Conservation (phyloP, 2,329 filamentous ascomycete species). For the Elsinoe arachidis region DNA sequence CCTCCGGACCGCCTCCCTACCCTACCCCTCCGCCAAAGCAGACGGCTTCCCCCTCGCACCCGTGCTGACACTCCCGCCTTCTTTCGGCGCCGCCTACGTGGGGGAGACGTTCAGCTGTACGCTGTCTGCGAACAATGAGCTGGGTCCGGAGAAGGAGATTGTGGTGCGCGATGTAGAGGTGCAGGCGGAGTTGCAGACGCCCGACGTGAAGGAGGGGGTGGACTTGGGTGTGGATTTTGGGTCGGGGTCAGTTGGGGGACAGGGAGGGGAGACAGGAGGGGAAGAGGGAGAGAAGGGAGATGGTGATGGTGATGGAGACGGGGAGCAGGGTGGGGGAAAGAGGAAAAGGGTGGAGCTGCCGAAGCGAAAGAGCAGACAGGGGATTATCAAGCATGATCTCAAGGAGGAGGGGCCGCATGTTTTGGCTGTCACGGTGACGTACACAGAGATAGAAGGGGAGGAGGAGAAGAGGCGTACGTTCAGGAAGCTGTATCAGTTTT, state of each 20-base stretch:
- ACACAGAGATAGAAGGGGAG: constrained; percentile 61
- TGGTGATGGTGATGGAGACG: constrained; percentile 43
- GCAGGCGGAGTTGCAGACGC: constrained; percentile 91
- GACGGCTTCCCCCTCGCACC: constrained; percentile 49
- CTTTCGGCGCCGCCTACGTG: constrained; percentile 90
- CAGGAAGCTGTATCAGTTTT: constrained; percentile 92
- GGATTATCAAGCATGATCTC: constrained; percentile 74
- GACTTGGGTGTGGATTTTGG: constrained; percentile 40
- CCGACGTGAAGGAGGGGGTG: constrained; percentile 55
- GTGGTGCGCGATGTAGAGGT: constrained; percentile 69
- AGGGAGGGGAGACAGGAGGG: constrained; percentile 30
- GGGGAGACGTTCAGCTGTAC: constrained; percentile 94
- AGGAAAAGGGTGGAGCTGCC: constrained; percentile 32
- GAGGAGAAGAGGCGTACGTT: constrained; percentile 68
- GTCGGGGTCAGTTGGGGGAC: constrained; percentile 49
- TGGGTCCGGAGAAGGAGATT: constrained; percentile 31
- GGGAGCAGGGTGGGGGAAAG: constrained; percentile 30
- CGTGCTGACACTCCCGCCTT: constrained; percentile 72
- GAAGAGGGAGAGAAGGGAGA: constrained; percentile 43
- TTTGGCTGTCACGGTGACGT: constrained; percentile 84
- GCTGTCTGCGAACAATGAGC: constrained; percentile 89
- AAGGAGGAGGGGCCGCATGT: constrained; percentile 94
- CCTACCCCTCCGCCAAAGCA: constrained; percentile 50
- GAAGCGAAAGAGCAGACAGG: constrained; percentile 44
- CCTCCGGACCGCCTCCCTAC: constrained; percentile 59